Conservation (phyloP, 192 early-diverging fungal species). For the Fimicolochytrium jonesii region DNA sequence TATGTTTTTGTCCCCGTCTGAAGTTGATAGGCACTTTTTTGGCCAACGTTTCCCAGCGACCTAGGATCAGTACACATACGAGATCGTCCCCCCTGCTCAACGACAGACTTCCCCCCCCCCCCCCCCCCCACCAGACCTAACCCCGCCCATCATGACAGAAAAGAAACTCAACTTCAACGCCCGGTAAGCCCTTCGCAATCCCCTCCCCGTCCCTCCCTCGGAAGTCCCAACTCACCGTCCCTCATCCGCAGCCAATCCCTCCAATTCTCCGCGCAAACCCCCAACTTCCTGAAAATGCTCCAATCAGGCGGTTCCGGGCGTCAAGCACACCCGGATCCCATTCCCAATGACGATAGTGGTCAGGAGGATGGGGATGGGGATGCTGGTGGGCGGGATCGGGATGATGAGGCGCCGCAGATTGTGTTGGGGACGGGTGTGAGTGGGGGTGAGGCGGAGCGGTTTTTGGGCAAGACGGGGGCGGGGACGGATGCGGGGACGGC, state of each 20-base stretch:
- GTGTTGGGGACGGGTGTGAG: slow-evolving; percentile 23
- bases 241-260: slow-evolving; percentile 11
- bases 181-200: not conserved
- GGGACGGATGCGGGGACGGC: not conserved
- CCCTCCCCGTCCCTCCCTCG: not conserved
- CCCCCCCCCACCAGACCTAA: too few relatives aligned
- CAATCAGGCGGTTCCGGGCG: not conserved
- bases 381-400: slow-evolving; percentile 11
- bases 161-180: slow-evolving; percentile 20
- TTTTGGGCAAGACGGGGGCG: not conserved
- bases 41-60: too few relatives aligned
- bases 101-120: too few relatives aligned
- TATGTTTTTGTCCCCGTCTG: too few relatives aligned
- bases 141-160: too few relatives aligned
- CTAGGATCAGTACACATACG: too few relatives aligned
- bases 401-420: slow-evolving; percentile 28
- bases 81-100: too few relatives aligned
- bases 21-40: too few relatives aligned
- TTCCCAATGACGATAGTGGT: slow-evolving; percentile 5
- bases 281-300: slow-evolving; percentile 19
- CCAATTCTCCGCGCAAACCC: slow-evolving; percentile 17
- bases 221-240: not conserved
- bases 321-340: not conserved
- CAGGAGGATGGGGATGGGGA: slow-evolving; percentile 17
- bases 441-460: slow-evolving; percentile 16